Percentiles rank a stretch among this genome's conserved stretches.
These are phyloP conservation scores for Pseudodiploospora longispora DNA, from an alignment of 2,329 filamentous ascomycete genomes.

Conservation along the genomic window DNA sequence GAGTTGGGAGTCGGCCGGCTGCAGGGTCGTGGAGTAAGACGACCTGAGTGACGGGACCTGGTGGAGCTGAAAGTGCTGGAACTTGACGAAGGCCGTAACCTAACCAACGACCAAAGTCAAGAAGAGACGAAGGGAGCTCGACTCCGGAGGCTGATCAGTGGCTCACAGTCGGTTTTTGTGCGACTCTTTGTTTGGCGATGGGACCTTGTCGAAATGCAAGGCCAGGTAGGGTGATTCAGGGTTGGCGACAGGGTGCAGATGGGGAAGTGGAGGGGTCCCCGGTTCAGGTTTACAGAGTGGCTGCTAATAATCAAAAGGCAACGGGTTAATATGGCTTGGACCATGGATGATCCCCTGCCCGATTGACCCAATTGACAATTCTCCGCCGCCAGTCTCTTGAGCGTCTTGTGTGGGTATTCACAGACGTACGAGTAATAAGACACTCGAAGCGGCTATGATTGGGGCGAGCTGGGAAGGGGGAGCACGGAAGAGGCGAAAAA, in stretches of 20 bases:
- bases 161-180: slow-evolving; percentile 42
- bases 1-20: slow-evolving; percentile 36
- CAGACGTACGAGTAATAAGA: slow-evolving; percentile 17
- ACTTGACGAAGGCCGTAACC: slow-evolving; percentile 6
- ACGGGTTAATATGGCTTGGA: slow-evolving; percentile 15
- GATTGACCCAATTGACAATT: slow-evolving; percentile 25
- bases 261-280: slow-evolving; percentile 16
- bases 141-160: slow-evolving; percentile 28
- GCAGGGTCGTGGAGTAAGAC: slow-evolving; percentile 30
- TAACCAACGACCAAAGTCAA: slow-evolving; percentile 19
- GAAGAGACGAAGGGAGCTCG: slow-evolving; percentile 18
- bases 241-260: slow-evolving; percentile 26
- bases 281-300: slow-evolving; percentile 28
- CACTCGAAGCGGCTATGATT: slow-evolving; percentile 15
- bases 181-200: slow-evolving; percentile 33
- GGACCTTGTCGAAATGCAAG: slow-evolving; percentile 32
- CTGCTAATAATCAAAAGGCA: slow-evolving; percentile 20
- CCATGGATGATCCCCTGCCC: slow-evolving; percentile 21
- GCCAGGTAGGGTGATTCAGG: slow-evolving; percentile 30
- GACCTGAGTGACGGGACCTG: slow-evolving; percentile 20
- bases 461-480: slow-evolving; percentile 10
- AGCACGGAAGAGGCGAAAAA: slow-evolving; percentile 10
- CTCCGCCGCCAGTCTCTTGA: slow-evolving; percentile 24
- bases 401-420: slow-evolving; percentile 14
- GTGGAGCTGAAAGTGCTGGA: slow-evolving; percentile 13